phyloP scores from a whole-genome alignment of 352 stramenopile genomes.

The Albugo candida region DNA sequence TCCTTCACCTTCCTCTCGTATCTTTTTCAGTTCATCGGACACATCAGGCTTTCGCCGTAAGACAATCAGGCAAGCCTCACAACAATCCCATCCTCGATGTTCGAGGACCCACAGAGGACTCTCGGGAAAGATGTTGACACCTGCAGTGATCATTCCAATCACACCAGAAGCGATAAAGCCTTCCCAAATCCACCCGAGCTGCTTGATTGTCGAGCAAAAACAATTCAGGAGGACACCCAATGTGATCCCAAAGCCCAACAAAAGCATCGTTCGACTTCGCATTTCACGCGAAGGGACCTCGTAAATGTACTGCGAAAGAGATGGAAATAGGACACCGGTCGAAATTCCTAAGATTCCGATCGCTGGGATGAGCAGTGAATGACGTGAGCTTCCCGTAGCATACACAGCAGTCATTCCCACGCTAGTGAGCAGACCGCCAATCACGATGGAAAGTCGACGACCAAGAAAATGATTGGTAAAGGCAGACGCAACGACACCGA shows the following conservation, averaged over 20 bases:
- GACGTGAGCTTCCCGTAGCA: constrained; percentile 24
- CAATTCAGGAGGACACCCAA: constrained; percentile 14
- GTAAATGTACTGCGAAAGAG: constrained; percentile 69
- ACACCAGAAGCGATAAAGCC: constrained; percentile 63
- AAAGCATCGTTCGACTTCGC: constrained; percentile 56
- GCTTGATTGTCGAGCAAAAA: constrained; percentile 10
- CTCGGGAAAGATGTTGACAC: constrained; percentile 72
- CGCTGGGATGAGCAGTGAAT: constrained; percentile 37
- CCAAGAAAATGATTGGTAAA: constrained; percentile 52
- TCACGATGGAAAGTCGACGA: constrained; percentile 50
- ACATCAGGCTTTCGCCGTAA: constrained; percentile 60
- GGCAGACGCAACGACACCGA: constrained; percentile 27
- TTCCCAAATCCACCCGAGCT: constrained; percentile 71
- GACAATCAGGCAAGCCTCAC: constrained; percentile 45
- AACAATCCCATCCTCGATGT: constrained; percentile 49
- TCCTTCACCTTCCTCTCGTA: constrained; percentile 35
- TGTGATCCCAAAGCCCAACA: constrained; percentile 51
- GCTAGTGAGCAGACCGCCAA: constrained; percentile 38
- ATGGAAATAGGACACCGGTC: constrained; percentile 46
- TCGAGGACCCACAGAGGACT: constrained; percentile 74
- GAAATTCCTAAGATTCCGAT: constrained; percentile 34
- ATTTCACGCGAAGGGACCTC: constrained; percentile 72
- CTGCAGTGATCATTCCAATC: constrained; percentile 56
- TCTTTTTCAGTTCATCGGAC: constrained; percentile 47
- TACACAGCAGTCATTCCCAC: constrained; percentile 53